Evolutionary conservation across 805 yeast species (phyloP), one percentile per base, ranked within the genome.

Genomic region (Suhomyces sp.): DNA sequence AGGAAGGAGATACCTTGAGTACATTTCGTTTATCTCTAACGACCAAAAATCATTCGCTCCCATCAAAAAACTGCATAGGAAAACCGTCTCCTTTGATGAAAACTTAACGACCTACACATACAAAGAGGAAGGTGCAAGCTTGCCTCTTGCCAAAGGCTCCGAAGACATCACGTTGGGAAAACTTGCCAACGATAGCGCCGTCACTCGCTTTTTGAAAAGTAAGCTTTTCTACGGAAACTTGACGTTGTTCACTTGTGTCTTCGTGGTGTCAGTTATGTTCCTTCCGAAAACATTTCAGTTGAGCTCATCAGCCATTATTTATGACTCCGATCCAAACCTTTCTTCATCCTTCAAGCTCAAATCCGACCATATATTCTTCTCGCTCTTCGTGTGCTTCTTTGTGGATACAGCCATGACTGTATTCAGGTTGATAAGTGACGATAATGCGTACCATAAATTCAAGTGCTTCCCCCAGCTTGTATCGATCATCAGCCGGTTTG

Each of bases 311-410:
- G 38, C 53, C 15, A 41, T 43, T 3, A 16, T 53, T 6, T 35
- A 43, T 25, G 28, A 31, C 12, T 21, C 30, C 13, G 38, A 29
- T 13, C 19, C 29, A 3, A 23, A 29, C 12, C 10, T 21, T 14
- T 18, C 6, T 5, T n/a, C 17, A 2, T 19, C 33, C 4, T 17
- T 46, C 24, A 23, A 19, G 11, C 12, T 63, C n/a, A 50, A 46
- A 9, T 51, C 48, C 10, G 66, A 61, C 35, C 62, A 61, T 32
- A 18, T 60, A 16, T 43, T 43, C 27, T 35, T 48, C 28, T 36
- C 61, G 9, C 17, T 31, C 9, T 18, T 51, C 8, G 19, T 44
- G 16, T 12, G 40, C 1, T 24, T 49, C 11, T 57, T 49, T 30
- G 15, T 37, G 9, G 19, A 39, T 19, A 46, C 46, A 12, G 34